These are phyloP conservation scores for Leccinum incarnatum DNA, from an alignment of 768 basidiomycete genomes.

Conservation along the genomic window DNA sequence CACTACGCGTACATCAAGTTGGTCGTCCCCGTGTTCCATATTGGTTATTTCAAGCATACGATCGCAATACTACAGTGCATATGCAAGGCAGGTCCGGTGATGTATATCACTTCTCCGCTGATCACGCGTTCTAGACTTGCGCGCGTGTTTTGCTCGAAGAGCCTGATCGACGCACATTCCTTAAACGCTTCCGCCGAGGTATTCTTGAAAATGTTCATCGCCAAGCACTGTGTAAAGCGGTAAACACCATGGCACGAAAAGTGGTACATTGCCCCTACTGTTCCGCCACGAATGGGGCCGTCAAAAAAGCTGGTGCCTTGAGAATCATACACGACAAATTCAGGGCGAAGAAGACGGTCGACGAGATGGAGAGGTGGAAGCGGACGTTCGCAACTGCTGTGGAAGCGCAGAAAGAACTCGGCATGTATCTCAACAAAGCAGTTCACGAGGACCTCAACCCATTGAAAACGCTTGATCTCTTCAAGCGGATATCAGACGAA, in stretches of 20 bases:
- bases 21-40: conserved; percentile 94
- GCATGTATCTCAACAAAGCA: conserved; percentile 80
- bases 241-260: conserved; percentile 86
- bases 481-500: conserved; percentile 89
- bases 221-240: conserved; percentile 75
- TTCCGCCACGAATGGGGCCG: conserved; percentile 87
- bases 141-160: conserved; percentile 89
- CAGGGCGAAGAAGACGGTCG: conserved; percentile 87
- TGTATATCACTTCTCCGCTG: background rate
- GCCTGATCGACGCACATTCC: conserved; percentile 75
- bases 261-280: conserved; percentile 92
- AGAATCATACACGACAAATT: conserved; percentile 99
- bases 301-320: conserved; percentile 92
- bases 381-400: conserved; percentile 77
- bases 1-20: conserved; percentile 99
- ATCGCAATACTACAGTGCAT: conserved; percentile 92
- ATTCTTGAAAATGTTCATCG: conserved; percentile 93
- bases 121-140: conserved; percentile 60
- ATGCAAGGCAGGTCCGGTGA: conserved; percentile 68
- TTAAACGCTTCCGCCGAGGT: conserved; percentile 87
- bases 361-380: conserved; percentile 87
- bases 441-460: conserved; percentile 93
- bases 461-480: conserved; percentile 87
- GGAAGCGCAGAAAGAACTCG: conserved; percentile 84
- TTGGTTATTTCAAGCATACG: conserved; percentile 96